phyloP scores from a whole-genome alignment of 306 rosid genomes.

The Dryas octopetala region DNA sequence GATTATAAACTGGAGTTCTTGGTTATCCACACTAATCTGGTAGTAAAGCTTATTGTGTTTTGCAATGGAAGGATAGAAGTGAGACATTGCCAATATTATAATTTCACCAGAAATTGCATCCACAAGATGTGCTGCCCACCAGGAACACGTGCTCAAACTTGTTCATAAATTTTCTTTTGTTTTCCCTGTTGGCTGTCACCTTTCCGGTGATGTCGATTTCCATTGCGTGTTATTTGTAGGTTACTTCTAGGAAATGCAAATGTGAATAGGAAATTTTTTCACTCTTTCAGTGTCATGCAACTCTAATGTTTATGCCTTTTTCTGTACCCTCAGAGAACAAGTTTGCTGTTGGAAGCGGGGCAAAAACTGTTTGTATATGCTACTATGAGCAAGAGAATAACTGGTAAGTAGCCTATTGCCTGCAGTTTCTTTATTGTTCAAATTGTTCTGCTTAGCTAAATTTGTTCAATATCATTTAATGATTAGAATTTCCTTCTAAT shows the following conservation, averaged over 20 bases:
- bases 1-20: not conserved
- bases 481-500: not conserved
- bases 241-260: not conserved
- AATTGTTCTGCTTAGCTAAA: not conserved
- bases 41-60: too few relatives aligned
- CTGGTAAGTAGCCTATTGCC: slow-evolving; percentile 49
- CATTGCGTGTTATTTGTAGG: too few relatives aligned
- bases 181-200: too few relatives aligned
- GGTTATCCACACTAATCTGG: not conserved
- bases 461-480: not conserved
- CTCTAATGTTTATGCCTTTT: slow-evolving; percentile 24
- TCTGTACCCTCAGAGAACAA: slow-evolving; percentile 67
- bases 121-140: too few relatives aligned
- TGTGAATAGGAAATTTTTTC: not conserved
- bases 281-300: slow-evolving; percentile 8
- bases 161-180: too few relatives aligned
- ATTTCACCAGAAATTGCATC: too few relatives aligned
- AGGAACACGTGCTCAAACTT: too few relatives aligned
- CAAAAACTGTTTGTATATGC: slow-evolving; percentile 92
- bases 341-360: slow-evolving; percentile 98
- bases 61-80: too few relatives aligned
- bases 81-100: too few relatives aligned
- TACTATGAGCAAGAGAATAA: slow-evolving; percentile 97
- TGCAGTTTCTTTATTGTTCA: not conserved
- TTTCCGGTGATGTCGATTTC: too few relatives aligned